phyloP scores from a whole-genome alignment of 805 yeast genomes.

The Ascoidea asiatica region DNA sequence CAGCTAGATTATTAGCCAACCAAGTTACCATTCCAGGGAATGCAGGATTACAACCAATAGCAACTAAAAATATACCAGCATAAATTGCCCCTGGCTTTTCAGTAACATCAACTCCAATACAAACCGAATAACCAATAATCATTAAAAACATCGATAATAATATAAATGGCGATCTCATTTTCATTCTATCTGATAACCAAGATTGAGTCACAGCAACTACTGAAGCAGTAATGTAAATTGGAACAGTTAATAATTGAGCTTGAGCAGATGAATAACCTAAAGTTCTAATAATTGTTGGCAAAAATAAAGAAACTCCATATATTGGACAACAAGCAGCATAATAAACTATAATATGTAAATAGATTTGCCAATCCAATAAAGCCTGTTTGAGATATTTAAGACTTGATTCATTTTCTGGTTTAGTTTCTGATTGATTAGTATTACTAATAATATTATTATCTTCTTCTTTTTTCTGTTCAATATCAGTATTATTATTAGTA shows the following conservation, averaged over 20 bases:
- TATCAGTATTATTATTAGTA: too few relatives aligned
- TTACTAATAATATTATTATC: too few relatives aligned
- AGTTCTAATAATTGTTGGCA: conserved; percentile 29
- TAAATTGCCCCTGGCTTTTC: conserved; percentile 17
- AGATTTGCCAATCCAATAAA: conserved; percentile 19
- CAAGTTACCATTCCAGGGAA: conserved; percentile 22
- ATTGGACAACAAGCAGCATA: conserved; percentile 20
- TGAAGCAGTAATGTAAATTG: conserved; percentile 25
- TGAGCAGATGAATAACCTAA: conserved; percentile 27
- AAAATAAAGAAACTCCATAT: conserved; percentile 26
- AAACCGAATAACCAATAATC: conserved; percentile 21
- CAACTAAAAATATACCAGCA: conserved; percentile 20
- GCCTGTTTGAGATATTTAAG: conserved; percentile 11
- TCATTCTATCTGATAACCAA: conserved; percentile 15
- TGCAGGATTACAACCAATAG: conserved; percentile 18
- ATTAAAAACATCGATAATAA: conserved; percentile 15
- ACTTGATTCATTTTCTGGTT: conserved; percentile 4
- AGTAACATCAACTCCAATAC: conserved; percentile 16
- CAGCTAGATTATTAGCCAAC: conserved; percentile 23
- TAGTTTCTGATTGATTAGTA: conserved; percentile 7
- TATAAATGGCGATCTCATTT: conserved; percentile 20
- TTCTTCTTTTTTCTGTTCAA: too few relatives aligned
- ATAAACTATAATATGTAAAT: conserved; percentile 16
- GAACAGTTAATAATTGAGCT: conserved; percentile 31
- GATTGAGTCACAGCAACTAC: conserved; percentile 19